Evolutionary conservation across 2,329 filamentous ascomycete species (phyloP).

Genomic region (Sarocladium brachiariae): DNA sequence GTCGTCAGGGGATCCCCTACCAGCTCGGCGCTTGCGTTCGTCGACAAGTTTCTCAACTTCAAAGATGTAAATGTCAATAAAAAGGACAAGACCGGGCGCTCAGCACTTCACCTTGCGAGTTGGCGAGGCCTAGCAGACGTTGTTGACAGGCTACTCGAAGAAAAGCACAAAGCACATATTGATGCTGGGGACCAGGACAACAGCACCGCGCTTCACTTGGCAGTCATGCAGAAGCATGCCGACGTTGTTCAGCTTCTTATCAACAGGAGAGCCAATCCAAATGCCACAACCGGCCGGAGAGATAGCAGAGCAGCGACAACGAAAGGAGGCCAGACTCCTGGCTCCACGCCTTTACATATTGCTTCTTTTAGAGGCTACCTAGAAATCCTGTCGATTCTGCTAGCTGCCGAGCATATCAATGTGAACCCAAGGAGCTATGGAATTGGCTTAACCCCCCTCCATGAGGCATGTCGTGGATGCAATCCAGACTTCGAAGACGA

Average conservation of each 20-base stretch:
- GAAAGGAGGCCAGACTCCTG: conserved; percentile 1
- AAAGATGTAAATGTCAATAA: not conserved
- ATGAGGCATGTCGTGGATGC: conserved; percentile 1
- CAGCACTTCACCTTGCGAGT: conserved; percentile 1
- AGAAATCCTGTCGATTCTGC: conserved; percentile 7
- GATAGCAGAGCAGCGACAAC: not conserved
- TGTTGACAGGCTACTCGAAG: not conserved
- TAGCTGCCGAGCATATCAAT: not conserved
- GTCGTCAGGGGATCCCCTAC: not conserved
- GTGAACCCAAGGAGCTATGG: not conserved
- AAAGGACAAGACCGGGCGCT: conserved; percentile 1
- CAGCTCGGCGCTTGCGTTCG: not conserved
- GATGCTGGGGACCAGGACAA: not conserved
- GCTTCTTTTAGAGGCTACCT: conserved; percentile 1
- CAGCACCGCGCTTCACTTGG: not conserved
- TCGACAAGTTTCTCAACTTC: not conserved
- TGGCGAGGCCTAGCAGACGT: not conserved
- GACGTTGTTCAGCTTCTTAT: not conserved
- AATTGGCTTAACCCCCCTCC: not conserved
- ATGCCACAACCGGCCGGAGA: not conserved
- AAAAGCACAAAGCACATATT: not conserved
- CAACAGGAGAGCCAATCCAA: not conserved
- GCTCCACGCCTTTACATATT: conserved; percentile 5
- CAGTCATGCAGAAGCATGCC: not conserved
- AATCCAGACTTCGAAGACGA: not conserved